These are phyloP conservation scores for Aspergillus latus DNA, from an alignment of 2,329 filamentous ascomycete species.

Conservation along the genomic window DNA sequence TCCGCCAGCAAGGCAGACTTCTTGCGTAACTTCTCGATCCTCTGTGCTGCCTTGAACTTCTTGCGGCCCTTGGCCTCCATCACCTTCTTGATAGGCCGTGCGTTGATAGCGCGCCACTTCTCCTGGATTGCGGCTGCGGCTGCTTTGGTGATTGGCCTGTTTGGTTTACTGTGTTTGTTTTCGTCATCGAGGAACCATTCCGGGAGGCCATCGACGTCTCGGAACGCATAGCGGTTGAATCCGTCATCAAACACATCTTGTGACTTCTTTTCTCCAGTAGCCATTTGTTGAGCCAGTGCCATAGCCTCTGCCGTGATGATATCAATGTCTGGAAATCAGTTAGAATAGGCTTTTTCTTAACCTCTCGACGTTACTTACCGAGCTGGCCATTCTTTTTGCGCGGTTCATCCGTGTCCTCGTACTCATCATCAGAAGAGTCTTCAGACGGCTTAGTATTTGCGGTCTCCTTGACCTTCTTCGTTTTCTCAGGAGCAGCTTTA, in stretches of 20 bases:
- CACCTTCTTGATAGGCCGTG: conserved; percentile 98
- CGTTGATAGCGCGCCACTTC: conserved; percentile 88
- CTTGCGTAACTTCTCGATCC: conserved; percentile 91
- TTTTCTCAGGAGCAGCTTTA: conserved; percentile 25
- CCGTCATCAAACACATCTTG: conserved; percentile 82
- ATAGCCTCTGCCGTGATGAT: conserved; percentile 99
- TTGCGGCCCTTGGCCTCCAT: conserved; percentile 94
- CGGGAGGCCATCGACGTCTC: conserved; percentile 85
- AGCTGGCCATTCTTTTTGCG: conserved; percentile 45
- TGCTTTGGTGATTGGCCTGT: conserved; percentile 88
- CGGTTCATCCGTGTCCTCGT: conserved; percentile 37
- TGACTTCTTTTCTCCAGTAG: conserved; percentile 77
- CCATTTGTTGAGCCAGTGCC: conserved; percentile 91
- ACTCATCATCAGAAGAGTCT: conserved; percentile 39
- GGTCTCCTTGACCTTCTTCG: conserved; percentile 24
- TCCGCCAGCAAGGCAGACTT: conserved; percentile 88
- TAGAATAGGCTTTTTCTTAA: conserved; percentile 24
- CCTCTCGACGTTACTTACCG: conserved; percentile 31
- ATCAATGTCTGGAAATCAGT: conserved; percentile 69
- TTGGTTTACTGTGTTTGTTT: conserved; percentile 72
- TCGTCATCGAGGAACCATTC: conserved; percentile 99
- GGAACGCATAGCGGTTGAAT: conserved; percentile 90
- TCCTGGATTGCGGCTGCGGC: conserved; percentile 91
- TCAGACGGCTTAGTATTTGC: conserved; percentile 29
- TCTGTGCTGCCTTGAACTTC: conserved; percentile 91